Evolutionary conservation across 371 early-diverging fungal genomes (phyloP), one percentile per base, ranked within the genome.

Genomic region (Saksenaea oblongispora): DNA sequence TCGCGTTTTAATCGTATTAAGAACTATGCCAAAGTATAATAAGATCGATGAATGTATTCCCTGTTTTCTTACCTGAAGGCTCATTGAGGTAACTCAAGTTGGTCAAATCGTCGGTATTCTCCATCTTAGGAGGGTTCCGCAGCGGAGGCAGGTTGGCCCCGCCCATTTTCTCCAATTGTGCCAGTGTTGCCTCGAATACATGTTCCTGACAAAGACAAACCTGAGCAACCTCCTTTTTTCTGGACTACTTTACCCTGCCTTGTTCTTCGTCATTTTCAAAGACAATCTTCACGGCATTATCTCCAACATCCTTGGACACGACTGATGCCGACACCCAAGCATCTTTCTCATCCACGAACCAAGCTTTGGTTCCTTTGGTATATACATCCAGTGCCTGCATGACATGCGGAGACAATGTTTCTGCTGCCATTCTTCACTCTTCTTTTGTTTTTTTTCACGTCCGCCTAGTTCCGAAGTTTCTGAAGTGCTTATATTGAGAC

Each of bases 31-130:
- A 31, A 58, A 18, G 55, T 3, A 35, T 39, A 0, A 41, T 27
- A 17, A 47, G 10, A 37, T 36, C 39, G 53, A 7, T 9, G 17
- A 31, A 18, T 22, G 5, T 54, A 54, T 14, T 54, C 28, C 5
- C n/a, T n/a, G 3, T 36, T 13, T 7, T 63, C 66, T 66, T 83
- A 93, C 95, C 89, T 35, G 90, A 91, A 17, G 93, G 91, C 67
- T 97, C 97, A 78, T 95, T 92, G 15, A 95, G 84, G 73, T 96
- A 92, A 76, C 93, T 92, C 42, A 96, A 84, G 63, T 86, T 91
- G 1, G 97, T 94, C 72, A 96, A 76, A 75, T 95, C 98, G 76
- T 98, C 97, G 53, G 89, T 90, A 55, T 93, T 91, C 63, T 96
- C 96, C 59, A 93, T 76, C 54, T 85, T 76, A 0, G 93, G 93